Evolutionary conservation across 2,329 filamentous ascomycete species (phyloP).

Genomic region (Paraphaeosphaeria sporulosa): DNA sequence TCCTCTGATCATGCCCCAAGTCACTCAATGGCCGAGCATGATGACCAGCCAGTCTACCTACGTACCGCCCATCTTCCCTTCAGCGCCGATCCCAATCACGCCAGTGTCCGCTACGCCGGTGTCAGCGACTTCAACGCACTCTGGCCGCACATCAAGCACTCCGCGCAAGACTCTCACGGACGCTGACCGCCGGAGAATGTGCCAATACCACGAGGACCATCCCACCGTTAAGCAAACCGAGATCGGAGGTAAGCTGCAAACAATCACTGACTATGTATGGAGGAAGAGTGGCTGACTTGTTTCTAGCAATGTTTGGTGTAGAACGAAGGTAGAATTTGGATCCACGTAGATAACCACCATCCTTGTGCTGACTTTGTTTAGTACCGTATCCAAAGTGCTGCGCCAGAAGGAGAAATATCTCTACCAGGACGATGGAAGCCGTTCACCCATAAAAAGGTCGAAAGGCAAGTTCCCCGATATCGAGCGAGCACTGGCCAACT

Average conservation of each 20-base stretch:
- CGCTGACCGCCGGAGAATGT: conserved; percentile 90
- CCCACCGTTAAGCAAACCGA: conserved; percentile 93
- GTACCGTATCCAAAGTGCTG: conserved; percentile 98
- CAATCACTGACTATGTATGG: conserved; percentile 25
- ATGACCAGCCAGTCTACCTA: conserved; percentile 53
- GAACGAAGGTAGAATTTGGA: conserved; percentile 80
- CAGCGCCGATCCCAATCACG: conserved; percentile 47
- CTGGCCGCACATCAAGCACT: conserved; percentile 60
- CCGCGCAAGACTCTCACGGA: conserved; percentile 90
- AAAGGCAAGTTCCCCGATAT: conserved; percentile 92
- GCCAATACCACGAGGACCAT: conserved; percentile 88
- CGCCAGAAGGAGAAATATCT: conserved; percentile 95
- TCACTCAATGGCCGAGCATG: conserved; percentile 52
- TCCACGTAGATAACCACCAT: conserved; percentile 15
- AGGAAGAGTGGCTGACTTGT: conserved; percentile 39
- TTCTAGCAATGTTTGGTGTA: conserved; percentile 83
- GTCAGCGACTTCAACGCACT: conserved; percentile 49
- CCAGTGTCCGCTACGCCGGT: conserved; percentile 50
- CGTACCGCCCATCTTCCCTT: conserved; percentile 47
- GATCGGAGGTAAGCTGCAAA: conserved; percentile 74
- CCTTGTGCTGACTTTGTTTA: conserved; percentile 52
- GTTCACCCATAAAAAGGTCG: conserved; percentile 79
- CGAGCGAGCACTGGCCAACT: conserved; percentile 87
- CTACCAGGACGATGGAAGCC: conserved; percentile 78
- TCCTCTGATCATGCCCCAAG: conserved; percentile 50